Evolutionary conservation across 169 alveolate species (phyloP).

Genomic region (Sarcocystis neurona): DNA sequence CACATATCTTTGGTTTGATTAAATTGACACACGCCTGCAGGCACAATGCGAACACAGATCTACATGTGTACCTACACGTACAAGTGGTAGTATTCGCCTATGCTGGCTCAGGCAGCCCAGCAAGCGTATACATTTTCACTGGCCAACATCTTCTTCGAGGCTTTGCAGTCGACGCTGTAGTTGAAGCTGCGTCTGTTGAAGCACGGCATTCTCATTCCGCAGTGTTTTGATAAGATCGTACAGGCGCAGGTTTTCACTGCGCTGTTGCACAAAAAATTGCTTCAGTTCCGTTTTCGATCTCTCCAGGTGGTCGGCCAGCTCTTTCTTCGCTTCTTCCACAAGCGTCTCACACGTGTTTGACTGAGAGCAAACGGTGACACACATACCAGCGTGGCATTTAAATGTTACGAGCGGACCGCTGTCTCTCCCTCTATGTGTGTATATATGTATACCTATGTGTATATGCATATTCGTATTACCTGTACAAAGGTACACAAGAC

Average conservation of each 20-base stretch:
- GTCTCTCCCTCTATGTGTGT: too few relatives aligned
- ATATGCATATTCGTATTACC: not conserved
- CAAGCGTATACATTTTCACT: conserved; percentile 25
- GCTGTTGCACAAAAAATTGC: conserved; percentile 61
- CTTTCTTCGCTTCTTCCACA: conserved; percentile 59
- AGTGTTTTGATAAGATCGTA: conserved; percentile 62
- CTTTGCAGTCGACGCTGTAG: conserved; percentile 64
- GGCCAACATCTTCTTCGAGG: conserved; percentile 66
- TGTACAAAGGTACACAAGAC: not conserved
- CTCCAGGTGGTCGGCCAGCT: conserved; percentile 52
- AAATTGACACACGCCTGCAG: too few relatives aligned
- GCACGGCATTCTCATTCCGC: conserved; percentile 61
- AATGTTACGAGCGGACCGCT: too few relatives aligned
- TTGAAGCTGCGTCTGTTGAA: conserved; percentile 63
- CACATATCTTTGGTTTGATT: too few relatives aligned
- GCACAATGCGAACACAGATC: too few relatives aligned
- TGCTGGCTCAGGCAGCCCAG: too few relatives aligned
- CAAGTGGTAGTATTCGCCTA: too few relatives aligned
- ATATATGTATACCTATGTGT: too few relatives aligned
- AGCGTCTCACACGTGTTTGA: conserved; percentile 42
- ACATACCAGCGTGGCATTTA: not conserved
- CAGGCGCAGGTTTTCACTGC: conserved; percentile 59
- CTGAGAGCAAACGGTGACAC: not conserved
- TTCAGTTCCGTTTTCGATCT: conserved; percentile 57
- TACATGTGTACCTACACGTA: too few relatives aligned